Conservation (phyloP, 2,329 filamentous ascomycete species). For the Sporothrix pallida region DNA sequence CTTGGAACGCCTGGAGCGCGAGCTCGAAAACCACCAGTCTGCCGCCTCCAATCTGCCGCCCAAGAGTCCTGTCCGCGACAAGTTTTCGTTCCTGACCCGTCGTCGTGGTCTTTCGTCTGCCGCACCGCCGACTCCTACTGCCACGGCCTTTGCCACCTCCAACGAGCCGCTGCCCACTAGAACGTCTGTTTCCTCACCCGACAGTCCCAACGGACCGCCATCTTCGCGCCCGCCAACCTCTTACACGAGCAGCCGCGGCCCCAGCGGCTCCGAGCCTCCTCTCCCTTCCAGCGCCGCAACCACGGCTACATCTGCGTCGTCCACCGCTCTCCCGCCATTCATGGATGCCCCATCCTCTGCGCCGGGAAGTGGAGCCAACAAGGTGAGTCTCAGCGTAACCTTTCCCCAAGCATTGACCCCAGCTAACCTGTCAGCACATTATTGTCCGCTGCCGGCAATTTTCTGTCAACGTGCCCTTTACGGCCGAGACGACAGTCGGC, state of each 20-base stretch:
- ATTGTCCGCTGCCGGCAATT: slow-evolving; percentile 73
- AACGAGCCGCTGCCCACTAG: neutral
- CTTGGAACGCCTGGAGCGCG: slow-evolving; percentile 52
- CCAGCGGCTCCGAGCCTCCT: slow-evolving; percentile 39
- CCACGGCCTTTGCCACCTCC: slow-evolving; percentile 36
- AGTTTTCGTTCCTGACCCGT: slow-evolving; percentile 54
- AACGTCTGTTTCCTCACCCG: slow-evolving; percentile 9
- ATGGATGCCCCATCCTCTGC: slow-evolving; percentile 81
- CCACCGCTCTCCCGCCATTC: slow-evolving; percentile 41
- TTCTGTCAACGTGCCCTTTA: slow-evolving; percentile 73
- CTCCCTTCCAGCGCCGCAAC: neutral
- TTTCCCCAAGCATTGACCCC: neutral
- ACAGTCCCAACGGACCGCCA: slow-evolving; percentile 45
- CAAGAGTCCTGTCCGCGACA: slow-evolving; percentile 54
- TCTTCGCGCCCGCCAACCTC: slow-evolving; percentile 39
- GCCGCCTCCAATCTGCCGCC: slow-evolving; percentile 38
- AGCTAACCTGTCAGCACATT: slow-evolving; percentile 36
- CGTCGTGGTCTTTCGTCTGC: slow-evolving; percentile 44
- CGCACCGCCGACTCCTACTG: neutral
- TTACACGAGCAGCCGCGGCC: slow-evolving; percentile 45
- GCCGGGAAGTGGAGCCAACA: slow-evolving; percentile 73
- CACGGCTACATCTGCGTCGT: neutral
- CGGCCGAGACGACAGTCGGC: slow-evolving; percentile 72
- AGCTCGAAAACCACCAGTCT: slow-evolving; percentile 49
- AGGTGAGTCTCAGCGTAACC: neutral